Evolutionary conservation across 345 rosid species (phyloP), one percentile per base, ranked within the genome.

Genomic region (Euphorbia lathyris): DNA sequence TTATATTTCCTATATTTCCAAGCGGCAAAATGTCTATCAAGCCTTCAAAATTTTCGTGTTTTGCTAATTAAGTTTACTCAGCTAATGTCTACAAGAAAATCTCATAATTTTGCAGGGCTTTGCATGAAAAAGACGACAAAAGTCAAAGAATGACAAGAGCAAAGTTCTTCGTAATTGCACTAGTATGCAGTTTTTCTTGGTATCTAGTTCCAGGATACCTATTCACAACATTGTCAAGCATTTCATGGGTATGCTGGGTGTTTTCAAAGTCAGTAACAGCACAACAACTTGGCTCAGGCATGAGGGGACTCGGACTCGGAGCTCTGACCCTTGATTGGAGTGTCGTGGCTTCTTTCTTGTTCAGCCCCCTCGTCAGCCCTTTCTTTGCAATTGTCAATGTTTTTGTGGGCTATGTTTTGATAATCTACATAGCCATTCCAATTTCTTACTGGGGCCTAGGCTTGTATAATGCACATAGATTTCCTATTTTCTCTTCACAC

Each of bases 161-260:
- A 30, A 91, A 91, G 77, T 93, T 93, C 90, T 93, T 93, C 72
- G 53, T 91, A 57, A 84, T 93, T 67, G 94, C 86, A 77, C 58
- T 93, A 68, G 71, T 74, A 1, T 89, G 92, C 84, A 80, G 97
- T 79, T 93, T 93, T 56, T 55, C 79, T 51, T 93, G 96, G 96
- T 81, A 82, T 68, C 7, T 80, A 47, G 82, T 89, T 64, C 98
- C 98, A 5, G 98, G 98, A 19, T 89, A 82, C 80, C 88, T 93
- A 59, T 85, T 93, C 78, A 51, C 93, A 20, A 87, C 98, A 70
- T 87, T 93, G 43, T 72, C 91, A 45, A 89, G 83, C 82, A 82
- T 93, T 74, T 93, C 97, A 58, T 93, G 97, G 96, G 42, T 91
- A 26, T 89, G 97, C 81, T 93, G 97, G 96, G 87, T 69, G 32